These are phyloP conservation scores for Blastobotrys proliferans DNA, from an alignment of 1,139 yeast species.

Conservation along the genomic window DNA sequence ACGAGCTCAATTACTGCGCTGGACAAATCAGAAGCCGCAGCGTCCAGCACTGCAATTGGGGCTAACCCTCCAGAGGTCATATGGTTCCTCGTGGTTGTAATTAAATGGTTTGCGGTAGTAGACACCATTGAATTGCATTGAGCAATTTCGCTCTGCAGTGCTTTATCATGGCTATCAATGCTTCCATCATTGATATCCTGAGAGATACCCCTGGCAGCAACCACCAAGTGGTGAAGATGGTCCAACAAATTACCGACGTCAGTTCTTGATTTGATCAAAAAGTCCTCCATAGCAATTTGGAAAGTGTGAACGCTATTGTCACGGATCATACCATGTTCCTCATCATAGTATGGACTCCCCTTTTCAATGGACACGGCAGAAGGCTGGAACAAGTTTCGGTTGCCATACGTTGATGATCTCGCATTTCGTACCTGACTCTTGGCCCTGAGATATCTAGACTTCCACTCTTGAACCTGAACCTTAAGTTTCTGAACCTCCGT, in stretches of 20 bases:
- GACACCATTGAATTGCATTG: slow-evolving; percentile 44
- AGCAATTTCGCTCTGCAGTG: slow-evolving; percentile 27
- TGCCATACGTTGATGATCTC: slow-evolving; percentile 28
- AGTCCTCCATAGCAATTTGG: slow-evolving; percentile 34
- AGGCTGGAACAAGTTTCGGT: slow-evolving; percentile 20
- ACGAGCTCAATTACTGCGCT: slow-evolving; percentile 71
- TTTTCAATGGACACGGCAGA: slow-evolving; percentile 20
- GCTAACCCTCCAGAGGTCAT: slow-evolving; percentile 59
- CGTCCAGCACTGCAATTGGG: slow-evolving; percentile 71
- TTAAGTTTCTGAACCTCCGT: slow-evolving; percentile 31
- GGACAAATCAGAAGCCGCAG: slow-evolving; percentile 72
- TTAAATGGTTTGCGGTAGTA: slow-evolving; percentile 69
- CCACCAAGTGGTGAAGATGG: slow-evolving; percentile 33
- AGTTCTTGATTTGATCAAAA: slow-evolving; percentile 28
- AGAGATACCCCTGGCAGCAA: slow-evolving; percentile 36
- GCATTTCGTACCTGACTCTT: slow-evolving; percentile 32
- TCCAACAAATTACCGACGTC: slow-evolving; percentile 28
- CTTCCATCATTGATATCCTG: slow-evolving; percentile 39
- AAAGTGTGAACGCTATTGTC: slow-evolving; percentile 29
- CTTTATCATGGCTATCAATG: slow-evolving; percentile 16
- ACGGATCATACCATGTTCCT: slow-evolving; percentile 25
- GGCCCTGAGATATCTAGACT: slow-evolving; percentile 32
- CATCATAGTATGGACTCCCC: slow-evolving; percentile 23
- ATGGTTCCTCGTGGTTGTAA: slow-evolving; percentile 76
- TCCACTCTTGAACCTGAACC: slow-evolving; percentile 38